Percentiles rank a stretch among this genome's conserved stretches.
Conservation (phyloP, 371 early-diverging fungal species). For the Nematocida homosporus region DNA sequence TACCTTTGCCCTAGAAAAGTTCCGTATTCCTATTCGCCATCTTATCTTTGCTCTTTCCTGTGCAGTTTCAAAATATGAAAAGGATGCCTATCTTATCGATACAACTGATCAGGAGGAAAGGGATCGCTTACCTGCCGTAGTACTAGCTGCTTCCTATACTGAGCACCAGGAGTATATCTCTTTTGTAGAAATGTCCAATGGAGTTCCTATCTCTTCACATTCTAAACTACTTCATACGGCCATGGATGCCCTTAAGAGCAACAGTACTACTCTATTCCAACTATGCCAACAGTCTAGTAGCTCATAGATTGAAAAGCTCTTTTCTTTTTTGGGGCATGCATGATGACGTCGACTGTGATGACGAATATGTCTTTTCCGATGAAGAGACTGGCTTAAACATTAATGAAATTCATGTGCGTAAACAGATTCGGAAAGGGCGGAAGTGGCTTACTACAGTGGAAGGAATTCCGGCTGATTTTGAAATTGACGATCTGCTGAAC, state of each 20-base stretch:
- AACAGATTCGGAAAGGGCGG: constrained; percentile 89
- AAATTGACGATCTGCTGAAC: constrained; percentile 80
- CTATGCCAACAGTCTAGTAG: neutral
- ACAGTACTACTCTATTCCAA: neutral
- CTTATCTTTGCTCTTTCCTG: constrained; percentile 18
- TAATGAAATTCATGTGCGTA: constrained; percentile 69
- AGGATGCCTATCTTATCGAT: constrained; percentile 14
- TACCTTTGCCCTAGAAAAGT: constrained; percentile 4
- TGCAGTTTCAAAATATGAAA: neutral
- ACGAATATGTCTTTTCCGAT: constrained; percentile 47
- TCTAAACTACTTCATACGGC: neutral
- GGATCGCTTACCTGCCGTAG: neutral
- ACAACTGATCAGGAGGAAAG: constrained; percentile 34
- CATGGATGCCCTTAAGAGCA: neutral
- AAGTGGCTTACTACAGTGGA: constrained; percentile 87
- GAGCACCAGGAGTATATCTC: constrained; percentile 6
- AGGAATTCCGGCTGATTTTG: constrained; percentile 78
- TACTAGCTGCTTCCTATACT: neutral
- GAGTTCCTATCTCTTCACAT: neutral
- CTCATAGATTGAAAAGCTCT: constrained; percentile 17
- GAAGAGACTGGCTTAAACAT: constrained; percentile 25
- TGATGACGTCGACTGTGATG: neutral
- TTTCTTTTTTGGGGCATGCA: constrained; percentile 26
- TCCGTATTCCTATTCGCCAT: constrained; percentile 21
- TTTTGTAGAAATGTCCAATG: neutral